Evolutionary conservation across 306 rosid species (phyloP).

Genomic region (Hippophae tibetana): DNA sequence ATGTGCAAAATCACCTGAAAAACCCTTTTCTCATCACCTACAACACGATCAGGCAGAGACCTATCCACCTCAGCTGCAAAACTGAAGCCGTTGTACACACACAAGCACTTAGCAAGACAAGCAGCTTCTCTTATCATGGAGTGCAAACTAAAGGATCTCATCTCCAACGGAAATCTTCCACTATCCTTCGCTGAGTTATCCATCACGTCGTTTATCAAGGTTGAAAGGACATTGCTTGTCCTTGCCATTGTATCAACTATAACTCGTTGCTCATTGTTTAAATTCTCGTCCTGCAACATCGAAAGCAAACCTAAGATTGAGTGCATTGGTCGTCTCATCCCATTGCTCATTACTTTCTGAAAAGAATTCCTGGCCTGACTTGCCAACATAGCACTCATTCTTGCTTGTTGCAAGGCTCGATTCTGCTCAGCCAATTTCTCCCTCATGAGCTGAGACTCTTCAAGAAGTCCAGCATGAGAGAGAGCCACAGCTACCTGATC

Average conservation of each 20-base stretch:
- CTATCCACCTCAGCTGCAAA: slow-evolving; percentile 71
- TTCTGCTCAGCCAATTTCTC: slow-evolving; percentile 92
- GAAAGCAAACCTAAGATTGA: slow-evolving; percentile 91
- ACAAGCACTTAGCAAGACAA: slow-evolving; percentile 85
- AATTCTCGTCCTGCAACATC: slow-evolving; percentile 60
- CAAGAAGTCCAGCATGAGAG: slow-evolving; percentile 98
- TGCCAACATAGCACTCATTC: slow-evolving; percentile 90
- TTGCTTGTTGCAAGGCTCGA: slow-evolving; percentile 86
- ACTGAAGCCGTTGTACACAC: slow-evolving; percentile 60
- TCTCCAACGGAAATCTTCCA: slow-evolving; percentile 68
- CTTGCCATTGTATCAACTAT: slow-evolving; percentile 80
- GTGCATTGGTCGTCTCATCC: slow-evolving; percentile 99
- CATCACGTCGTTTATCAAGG: slow-evolving; percentile 88
- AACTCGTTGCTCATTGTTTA: slow-evolving; percentile 61
- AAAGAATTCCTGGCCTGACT: slow-evolving; percentile 85
- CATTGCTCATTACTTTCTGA: slow-evolving; percentile 95
- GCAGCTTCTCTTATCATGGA: slow-evolving; percentile 89
- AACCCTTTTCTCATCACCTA: slow-evolving; percentile 95
- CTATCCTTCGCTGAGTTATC: slow-evolving; percentile 69
- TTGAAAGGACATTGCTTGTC: slow-evolving; percentile 78
- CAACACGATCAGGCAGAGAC: slow-evolving; percentile 66
- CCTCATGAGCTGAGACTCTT: slow-evolving; percentile 97
- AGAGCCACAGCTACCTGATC: slow-evolving; percentile 99
- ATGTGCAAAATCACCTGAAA: slow-evolving; percentile 97
- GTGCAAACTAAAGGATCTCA: slow-evolving; percentile 68